Percentiles rank a stretch among this genome's conserved stretches.
These are phyloP conservation scores for Lolium perenne DNA, from an alignment of 176 grass and related monocot species.

Conservation along the genomic window DNA sequence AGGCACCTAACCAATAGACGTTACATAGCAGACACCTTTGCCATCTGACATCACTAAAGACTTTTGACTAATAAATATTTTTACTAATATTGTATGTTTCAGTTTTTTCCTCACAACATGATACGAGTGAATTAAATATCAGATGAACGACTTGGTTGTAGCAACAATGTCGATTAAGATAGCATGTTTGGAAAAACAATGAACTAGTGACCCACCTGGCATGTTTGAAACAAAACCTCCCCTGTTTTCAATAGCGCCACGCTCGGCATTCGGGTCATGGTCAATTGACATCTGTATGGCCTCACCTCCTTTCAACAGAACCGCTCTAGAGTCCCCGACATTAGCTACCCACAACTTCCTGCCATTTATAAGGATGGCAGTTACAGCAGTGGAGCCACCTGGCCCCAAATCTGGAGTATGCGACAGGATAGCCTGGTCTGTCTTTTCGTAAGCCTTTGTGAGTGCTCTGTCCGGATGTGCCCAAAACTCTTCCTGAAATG, in stretches of 20 bases:
- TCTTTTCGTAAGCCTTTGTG: constrained; percentile 83
- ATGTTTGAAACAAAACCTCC: constrained; percentile 97
- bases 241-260: constrained; percentile 71
- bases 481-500: constrained; percentile 91
- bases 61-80: not conserved
- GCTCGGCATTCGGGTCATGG: constrained; percentile 83
- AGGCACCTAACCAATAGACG: not conserved
- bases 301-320: constrained; percentile 77
- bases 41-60: not conserved
- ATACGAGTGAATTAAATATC: not conserved
- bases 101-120: not conserved
- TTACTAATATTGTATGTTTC: not conserved
- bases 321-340: constrained; percentile 85
- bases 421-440: constrained; percentile 79
- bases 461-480: constrained; percentile 73
- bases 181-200: not conserved
- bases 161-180: constrained; percentile 19
- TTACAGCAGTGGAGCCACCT: constrained; percentile 89
- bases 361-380: constrained; percentile 80
- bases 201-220: constrained; percentile 58
- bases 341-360: constrained; percentile 84
- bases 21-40: constrained; percentile 3
- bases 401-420: constrained; percentile 79
- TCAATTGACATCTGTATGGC: constrained; percentile 79
- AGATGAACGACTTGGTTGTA: not conserved